Base-by-base conservation (phyloP, 192 early-diverging fungal species). In the Entomortierella beljakovae region DNA sequence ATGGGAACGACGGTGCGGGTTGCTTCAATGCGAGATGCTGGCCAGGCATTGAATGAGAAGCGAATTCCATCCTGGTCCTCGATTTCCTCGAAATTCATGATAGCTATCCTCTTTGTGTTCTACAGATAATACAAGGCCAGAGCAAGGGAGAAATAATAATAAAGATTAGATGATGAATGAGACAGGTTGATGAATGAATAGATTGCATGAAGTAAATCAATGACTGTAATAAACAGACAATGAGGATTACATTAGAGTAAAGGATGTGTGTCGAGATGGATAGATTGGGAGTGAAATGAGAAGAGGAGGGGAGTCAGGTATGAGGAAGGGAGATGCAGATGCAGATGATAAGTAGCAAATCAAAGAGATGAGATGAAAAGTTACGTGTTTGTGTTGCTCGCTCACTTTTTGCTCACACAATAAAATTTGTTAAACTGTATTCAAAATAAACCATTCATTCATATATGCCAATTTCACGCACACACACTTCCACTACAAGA, bases 31-130 rank as follows among this genome's bases (percentile, higher is more conserved):
- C 95, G 92, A 29, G 94, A 95, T 71, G 92, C 90, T 18, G 98
- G 97, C 88, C 96, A 95, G 32, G 95, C 95, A 85, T 99, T 99
- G 96, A 97, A 99, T 49, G 98, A 94, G 80, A 97, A 92, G 23
- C 98, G 91, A 66, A 98, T 89, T 56, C 98, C 98, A 72, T 97
- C 96, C 73, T 90, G 89, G 81, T 99, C 98, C 90, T 99, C 90
- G 50, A 96, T 91, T 51, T 90, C 90, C 61, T 94, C 92, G 83
- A 94, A 94, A 75, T 92, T 90, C 93, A 94, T 94, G 65, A 48
- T 46, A 25, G 42, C 4, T 13, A 29, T 61, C 4, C 43, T 46
- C 43, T 46, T 20, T 20, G 43, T 20, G 20, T 46, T 11, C 43
- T 20, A 20, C 15, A n/a, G n/a, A n/a, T n/a, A n/a, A n/a, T n/a